These are phyloP conservation scores for Microstegium vimineum DNA, from an alignment of 176 grass and related monocot genomes.

Conservation along the genomic window DNA sequence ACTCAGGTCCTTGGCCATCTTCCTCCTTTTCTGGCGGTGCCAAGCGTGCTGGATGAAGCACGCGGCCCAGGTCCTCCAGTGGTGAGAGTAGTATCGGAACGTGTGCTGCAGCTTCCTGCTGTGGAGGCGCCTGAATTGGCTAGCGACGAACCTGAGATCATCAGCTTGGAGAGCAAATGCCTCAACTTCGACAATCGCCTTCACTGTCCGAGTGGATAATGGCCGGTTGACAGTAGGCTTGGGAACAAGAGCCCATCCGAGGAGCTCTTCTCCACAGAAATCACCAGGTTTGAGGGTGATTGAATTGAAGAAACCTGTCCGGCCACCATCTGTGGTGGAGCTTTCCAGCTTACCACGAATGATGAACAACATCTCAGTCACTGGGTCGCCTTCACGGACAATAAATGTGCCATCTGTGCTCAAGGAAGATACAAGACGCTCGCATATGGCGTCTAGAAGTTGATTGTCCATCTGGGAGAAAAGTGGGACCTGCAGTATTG, in stretches of 20 bases:
- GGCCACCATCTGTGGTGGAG: conserved; percentile 87
- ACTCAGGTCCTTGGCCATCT: conserved; percentile 61
- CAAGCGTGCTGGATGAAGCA: conserved; percentile 87
- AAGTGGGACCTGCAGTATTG: conserved; percentile 63
- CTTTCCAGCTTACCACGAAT: conserved; percentile 92
- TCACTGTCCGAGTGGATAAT: conserved; percentile 74
- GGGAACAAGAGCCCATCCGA: conserved; percentile 82
- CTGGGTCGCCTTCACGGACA: conserved; percentile 92
- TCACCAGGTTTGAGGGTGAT: conserved; percentile 65
- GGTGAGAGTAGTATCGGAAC: conserved; percentile 82
- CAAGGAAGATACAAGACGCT: conserved; percentile 79
- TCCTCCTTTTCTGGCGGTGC: conserved; percentile 71
- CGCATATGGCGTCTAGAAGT: conserved; percentile 88
- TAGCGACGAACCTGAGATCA: conserved; percentile 89
- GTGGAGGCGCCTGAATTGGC: conserved; percentile 92
- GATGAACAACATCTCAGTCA: conserved; percentile 95
- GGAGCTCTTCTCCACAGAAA: conserved; percentile 88
- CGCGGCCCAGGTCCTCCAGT: conserved; percentile 81
- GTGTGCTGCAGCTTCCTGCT: conserved; percentile 92
- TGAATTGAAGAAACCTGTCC: conserved; percentile 93
- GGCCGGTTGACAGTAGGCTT: conserved; percentile 75
- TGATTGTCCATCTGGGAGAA: conserved; percentile 92
- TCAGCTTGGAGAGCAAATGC: conserved; percentile 76
- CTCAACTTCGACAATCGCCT: conserved; percentile 76
- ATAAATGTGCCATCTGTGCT: conserved; percentile 85